Evolutionary conservation across 1,284 basidiomycete genomes (phyloP).

Genomic region (Coniophora puteana): DNA sequence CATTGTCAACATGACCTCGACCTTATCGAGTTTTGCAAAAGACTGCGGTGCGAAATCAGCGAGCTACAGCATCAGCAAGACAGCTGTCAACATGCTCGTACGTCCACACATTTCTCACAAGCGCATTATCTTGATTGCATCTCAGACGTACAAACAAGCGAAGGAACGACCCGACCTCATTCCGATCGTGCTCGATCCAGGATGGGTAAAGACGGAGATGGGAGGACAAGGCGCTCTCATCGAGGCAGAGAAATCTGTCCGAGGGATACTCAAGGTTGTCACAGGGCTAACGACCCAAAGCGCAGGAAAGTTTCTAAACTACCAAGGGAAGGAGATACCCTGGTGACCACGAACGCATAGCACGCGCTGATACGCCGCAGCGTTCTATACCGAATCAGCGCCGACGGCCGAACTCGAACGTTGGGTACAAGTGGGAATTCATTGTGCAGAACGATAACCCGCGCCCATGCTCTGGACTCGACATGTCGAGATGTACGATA

Average conservation of each 20-base stretch:
- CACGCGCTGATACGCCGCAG: too few relatives aligned
- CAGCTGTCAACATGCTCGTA: constrained; percentile 29
- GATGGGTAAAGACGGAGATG: constrained; percentile 28
- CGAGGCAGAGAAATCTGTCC: not conserved
- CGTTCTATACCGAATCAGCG: too few relatives aligned
- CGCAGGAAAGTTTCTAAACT: constrained; percentile 10
- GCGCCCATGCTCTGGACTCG: too few relatives aligned
- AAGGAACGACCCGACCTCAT: constrained; percentile 21
- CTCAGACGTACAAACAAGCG: constrained; percentile 31
- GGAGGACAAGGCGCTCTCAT: constrained; percentile 6
- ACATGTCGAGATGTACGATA: too few relatives aligned
- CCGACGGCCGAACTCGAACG: too few relatives aligned
- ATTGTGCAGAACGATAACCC: too few relatives aligned
- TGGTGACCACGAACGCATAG: too few relatives aligned
- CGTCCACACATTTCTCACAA: constrained; percentile 1
- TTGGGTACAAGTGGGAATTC: too few relatives aligned
- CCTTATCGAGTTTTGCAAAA: constrained; percentile 27
- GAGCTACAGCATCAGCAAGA: constrained; percentile 28
- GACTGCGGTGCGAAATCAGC: constrained; percentile 19
- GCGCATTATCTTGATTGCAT: not conserved
- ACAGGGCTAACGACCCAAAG: constrained; percentile 3
- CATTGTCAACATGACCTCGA: constrained; percentile 31
- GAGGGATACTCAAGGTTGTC: not conserved
- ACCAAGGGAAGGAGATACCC: constrained; percentile 6
- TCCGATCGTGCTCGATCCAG: constrained; percentile 22